Base-by-base conservation (phyloP, 108 stramenopile genomes). In the Stephanodiscus minutulus region DNA sequence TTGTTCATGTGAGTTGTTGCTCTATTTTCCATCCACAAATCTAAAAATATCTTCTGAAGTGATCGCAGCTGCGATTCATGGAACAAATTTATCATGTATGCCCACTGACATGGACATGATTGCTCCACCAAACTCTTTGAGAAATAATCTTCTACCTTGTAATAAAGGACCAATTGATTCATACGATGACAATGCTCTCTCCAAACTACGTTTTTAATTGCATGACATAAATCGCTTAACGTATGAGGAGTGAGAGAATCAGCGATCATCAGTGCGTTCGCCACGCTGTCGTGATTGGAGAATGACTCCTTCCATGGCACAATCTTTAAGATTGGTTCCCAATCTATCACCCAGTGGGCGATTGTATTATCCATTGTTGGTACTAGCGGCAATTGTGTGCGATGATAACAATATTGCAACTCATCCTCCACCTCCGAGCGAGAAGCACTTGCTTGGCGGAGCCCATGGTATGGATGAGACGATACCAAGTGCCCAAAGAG, bases 1-100 rank as follows among this genome's bases (percentile, higher is more conserved):
- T 48, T 48, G n/a, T 21, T 52, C 5, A 7, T 52, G 50, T 24
- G 50, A 24, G n/a, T 24, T 52, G 22, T 52, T 7, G 50, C 50
- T 52, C 50, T 52, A 24, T 52, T 52, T 52, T 52, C 50, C 24
- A 52, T 52, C 50, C 50, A 52, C 50, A 52, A 3, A 6, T 52
- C 50, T 52, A 52, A 18, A 6, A 52, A 18, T 0, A 52, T 52
- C 50, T 20, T 52, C 50, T 52, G 50, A 5, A 52, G 50, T 24
- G 50, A 52, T 24, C 50, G 50, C 50, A 52, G n/a, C 50, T 52
- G 50, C 4, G 18, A 52, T 7, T 52, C 24, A 6, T 52, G 5
- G 7, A 52, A 52, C 7, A 7, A 24, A 20, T 52, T 1, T 20
- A 52, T 52, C 50, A 20, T 52, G 17, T 24, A 20, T 52, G 5